phyloP scores from a whole-genome alignment of 148 eudicot genomes.

The Camellia sinensis region DNA sequence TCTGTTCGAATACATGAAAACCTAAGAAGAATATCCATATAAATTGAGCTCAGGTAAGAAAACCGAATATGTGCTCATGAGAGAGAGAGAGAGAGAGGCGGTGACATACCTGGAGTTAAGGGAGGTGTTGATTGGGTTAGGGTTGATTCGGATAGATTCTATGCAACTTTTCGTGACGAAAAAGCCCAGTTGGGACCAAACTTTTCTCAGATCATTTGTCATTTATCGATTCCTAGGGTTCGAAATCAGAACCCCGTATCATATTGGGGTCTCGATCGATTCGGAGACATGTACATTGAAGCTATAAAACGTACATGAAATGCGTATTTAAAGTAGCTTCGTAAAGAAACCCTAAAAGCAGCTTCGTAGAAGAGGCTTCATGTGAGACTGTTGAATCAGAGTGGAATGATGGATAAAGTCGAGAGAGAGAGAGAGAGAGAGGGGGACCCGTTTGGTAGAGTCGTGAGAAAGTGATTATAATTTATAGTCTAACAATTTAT shows the following conservation, averaged over 20 bases:
- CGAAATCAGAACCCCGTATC: background rate
- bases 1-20: background rate
- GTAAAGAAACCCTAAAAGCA: no score
- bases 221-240: conserved; percentile 11
- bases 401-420: no score
- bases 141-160: conserved; percentile 16
- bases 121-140: background rate
- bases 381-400: no score
- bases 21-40: background rate
- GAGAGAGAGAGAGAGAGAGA: no score
- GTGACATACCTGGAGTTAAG: conserved; percentile 3
- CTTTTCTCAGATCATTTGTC: conserved; percentile 14
- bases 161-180: conserved; percentile 8
- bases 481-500: no score
- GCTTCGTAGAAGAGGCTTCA: no score
- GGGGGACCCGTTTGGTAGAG: no score
- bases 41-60: background rate
- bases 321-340: no score
- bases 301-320: no score
- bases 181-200: conserved; percentile 7
- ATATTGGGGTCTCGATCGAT: conserved; percentile 6
- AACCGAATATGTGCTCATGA: background rate
- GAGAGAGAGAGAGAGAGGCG: background rate
- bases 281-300: background rate
- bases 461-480: no score